Base-by-base conservation (phyloP, 2,329 filamentous ascomycete species). In the Aureobasidium melanogenum region DNA sequence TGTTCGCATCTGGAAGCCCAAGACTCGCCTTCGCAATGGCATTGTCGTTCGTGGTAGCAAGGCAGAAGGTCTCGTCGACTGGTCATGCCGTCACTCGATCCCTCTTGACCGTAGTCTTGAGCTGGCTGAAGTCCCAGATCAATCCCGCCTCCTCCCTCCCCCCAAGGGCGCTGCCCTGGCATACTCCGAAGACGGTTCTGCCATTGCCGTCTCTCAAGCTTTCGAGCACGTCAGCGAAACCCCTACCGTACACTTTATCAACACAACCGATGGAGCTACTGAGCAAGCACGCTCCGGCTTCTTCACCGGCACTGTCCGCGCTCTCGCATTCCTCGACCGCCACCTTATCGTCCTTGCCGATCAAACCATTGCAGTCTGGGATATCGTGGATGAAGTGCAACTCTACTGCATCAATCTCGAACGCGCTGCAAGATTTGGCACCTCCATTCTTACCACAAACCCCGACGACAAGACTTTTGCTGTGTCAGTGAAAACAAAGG, bases 141-240 rank as follows among this genome's bases (percentile, higher is more conserved):
- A 39, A 22, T n/a, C 51, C 2, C 26, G 51, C 51, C 22, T 59
- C n/a, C 19, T 58, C 6, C 28, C 38, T 34, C 32, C 60, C 24
- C 46, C 57, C 17, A 59, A 36, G n/a, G 82, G 84, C 62, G 89
- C 88, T 15, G 84, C 83, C 47, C 73, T 97, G 43, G 80, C 86
- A 26, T 96, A 89, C 71, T 96, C 91, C 0, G 84, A 89, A 64
- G 91, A 96, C 71, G 90, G 89, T 1, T 95, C 91, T 14, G 84
- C 89, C 1, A 77, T 96, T n/a, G 91, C 90, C 55, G 85, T 86
- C 51, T 77, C 75, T 56, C 64, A 76, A 62, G 71, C 73, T 34
- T 69, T 69, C 5, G 60, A 63, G 17, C 66, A 80, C 34, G 75
- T 76, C 32, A 71, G 76, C 10, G 79, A 83, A 52, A 77, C 82